A percentile compares a stretch with the other conserved stretches of the same genome.
These are phyloP conservation scores for Penicillium coprophilum DNA, from an alignment of 495 filamentous ascomycete genomes.

Conservation along the genomic window DNA sequence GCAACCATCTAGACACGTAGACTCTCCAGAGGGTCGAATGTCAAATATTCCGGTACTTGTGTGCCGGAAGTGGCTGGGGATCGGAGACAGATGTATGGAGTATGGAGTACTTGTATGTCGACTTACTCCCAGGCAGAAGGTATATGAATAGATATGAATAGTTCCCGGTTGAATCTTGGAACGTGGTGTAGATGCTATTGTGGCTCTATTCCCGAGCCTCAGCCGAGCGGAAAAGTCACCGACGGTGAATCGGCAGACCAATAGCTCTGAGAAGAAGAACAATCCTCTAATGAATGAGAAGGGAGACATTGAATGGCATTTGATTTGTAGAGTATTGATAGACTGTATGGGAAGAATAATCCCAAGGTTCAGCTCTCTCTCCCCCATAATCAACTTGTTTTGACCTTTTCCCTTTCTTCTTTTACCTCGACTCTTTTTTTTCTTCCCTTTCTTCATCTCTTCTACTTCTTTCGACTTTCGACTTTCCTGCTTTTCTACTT, in stretches of 20 bases:
- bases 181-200: background rate
- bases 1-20: background rate
- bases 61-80: conserved; percentile 11
- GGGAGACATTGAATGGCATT: background rate
- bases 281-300: background rate
- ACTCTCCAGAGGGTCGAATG: background rate
- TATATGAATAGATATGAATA: background rate
- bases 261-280: background rate
- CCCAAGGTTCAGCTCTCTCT: conserved; percentile 2
- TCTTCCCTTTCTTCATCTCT: background rate
- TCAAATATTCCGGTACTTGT: conserved; percentile 2
- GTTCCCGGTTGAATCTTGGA: background rate
- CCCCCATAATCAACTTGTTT: conserved; percentile 9
- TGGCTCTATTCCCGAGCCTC: background rate
- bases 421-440: background rate
- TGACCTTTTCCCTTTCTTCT: conserved; percentile 9
- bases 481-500: conserved; percentile 3
- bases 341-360: background rate
- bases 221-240: background rate
- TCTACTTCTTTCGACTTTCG: background rate
- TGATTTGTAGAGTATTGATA: background rate
- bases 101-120: too few species aligned
- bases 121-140: background rate
- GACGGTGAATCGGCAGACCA: background rate
- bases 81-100: background rate